Conservation (phyloP, 1,139 yeast genomes). For the Kodamaea anthophila region DNA sequence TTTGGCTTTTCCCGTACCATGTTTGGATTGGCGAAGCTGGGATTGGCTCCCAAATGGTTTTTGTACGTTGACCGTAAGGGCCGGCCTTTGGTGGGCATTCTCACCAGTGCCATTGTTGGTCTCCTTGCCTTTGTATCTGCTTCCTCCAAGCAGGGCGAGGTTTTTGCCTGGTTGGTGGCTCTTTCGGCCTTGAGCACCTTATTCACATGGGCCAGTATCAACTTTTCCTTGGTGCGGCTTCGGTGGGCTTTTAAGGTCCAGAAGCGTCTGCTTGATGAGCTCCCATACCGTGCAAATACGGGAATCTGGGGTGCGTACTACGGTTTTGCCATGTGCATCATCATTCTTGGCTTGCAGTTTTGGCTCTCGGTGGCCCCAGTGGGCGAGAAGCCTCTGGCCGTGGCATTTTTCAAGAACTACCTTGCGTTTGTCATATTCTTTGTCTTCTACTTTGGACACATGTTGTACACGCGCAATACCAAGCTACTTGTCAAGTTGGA, state of each 20-base stretch:
- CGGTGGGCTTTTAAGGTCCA: conserved; percentile 31
- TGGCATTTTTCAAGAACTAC: conserved; percentile 28
- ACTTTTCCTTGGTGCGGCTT: conserved; percentile 33
- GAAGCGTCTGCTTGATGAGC: conserved; percentile 24
- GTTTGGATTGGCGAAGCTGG: conserved; percentile 36
- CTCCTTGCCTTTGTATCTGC: conserved; percentile 37
- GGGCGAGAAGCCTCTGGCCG: conserved; percentile 24
- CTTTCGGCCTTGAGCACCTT: conserved; percentile 38
- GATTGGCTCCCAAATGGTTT: conserved; percentile 32
- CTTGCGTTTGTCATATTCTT: conserved; percentile 30
- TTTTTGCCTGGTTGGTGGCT: conserved; percentile 38
- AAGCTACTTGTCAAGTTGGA: conserved; percentile 21
- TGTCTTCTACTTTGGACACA: conserved; percentile 28
- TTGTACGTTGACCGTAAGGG: conserved; percentile 36
- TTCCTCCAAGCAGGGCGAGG: conserved; percentile 28
- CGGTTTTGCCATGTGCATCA: conserved; percentile 26
- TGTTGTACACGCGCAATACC: conserved; percentile 27
- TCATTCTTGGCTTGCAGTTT: conserved; percentile 34
- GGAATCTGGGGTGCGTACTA: conserved; percentile 35
- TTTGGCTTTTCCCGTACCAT: conserved; percentile 41
- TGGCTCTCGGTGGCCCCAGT: conserved; percentile 39
- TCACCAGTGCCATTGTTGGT: conserved; percentile 29
- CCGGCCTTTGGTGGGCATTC: conserved; percentile 36
- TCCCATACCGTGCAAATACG: conserved; percentile 34
- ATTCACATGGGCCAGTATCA: conserved; percentile 38